A percentile compares a stretch with the other conserved stretches of the same genome.
phyloP scores from a whole-genome alignment of 1,284 basidiomycete species.

The Peniophora sp. region DNA sequence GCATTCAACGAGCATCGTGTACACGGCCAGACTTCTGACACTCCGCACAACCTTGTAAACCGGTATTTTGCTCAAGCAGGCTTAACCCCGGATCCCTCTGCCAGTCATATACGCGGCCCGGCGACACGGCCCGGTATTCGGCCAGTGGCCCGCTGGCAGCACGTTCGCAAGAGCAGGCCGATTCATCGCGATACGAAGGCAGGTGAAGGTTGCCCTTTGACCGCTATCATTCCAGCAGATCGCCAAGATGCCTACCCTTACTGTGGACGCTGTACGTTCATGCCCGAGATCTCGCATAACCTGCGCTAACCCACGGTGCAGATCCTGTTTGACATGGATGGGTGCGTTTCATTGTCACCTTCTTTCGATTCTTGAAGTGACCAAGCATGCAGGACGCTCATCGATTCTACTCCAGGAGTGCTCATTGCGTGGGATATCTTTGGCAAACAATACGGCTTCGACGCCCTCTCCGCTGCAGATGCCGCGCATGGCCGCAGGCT shows the following conservation, averaged over 20 bases:
- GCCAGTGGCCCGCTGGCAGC: no score
- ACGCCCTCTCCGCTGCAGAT: constrained; percentile 39
- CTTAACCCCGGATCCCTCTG: no score
- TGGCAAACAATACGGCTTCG: constrained; percentile 46
- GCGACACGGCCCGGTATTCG: no score
- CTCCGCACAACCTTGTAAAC: no score
- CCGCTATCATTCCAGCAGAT: background rate
- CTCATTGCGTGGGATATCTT: constrained; percentile 57
- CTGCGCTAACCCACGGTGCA: constrained; percentile 11
- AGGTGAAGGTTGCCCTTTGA: background rate
- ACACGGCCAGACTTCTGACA: no score
- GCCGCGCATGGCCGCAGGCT: constrained; percentile 68
- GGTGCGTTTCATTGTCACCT: constrained; percentile 36
- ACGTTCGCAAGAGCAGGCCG: no score
- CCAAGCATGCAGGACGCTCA: constrained; percentile 41
- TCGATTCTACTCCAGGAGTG: constrained; percentile 68
- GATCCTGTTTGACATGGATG: constrained; percentile 69
- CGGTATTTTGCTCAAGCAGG: no score
- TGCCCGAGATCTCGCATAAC: background rate
- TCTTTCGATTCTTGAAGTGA: constrained; percentile 3
- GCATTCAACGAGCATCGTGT: no score
- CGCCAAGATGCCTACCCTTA: constrained; percentile 24
- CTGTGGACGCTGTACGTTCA: constrained; percentile 42
- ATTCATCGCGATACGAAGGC: background rate
- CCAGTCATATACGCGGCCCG: no score